Conservation (phyloP, 202 grass and related monocot genomes). For the Setaria italica region DNA sequence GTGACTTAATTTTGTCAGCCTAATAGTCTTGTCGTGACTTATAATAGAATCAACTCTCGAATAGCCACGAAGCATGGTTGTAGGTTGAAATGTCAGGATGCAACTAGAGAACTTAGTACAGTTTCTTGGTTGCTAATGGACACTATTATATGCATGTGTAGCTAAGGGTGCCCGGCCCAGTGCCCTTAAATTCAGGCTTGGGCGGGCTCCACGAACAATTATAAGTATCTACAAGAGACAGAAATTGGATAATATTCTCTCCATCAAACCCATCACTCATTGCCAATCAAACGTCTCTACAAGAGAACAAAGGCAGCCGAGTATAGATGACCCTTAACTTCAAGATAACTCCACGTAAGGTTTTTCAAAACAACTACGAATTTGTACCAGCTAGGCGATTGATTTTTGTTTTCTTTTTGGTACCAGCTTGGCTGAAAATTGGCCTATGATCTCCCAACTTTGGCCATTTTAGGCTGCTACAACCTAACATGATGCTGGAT, state of each 20-base stretch:
- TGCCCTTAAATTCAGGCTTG: slow-evolving; percentile 46
- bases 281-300: slow-evolving; percentile 33
- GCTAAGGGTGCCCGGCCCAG: not conserved
- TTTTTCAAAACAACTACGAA: slow-evolving; percentile 2
- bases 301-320: slow-evolving; percentile 32
- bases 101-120: slow-evolving; percentile 16
- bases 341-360: slow-evolving; percentile 6
- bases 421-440: not conserved
- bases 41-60: not conserved
- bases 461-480: not conserved
- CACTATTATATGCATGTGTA: not conserved
- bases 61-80: slow-evolving; percentile 3
- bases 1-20: not conserved
- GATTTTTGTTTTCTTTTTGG: too few relatives aligned
- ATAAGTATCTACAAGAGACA: slow-evolving; percentile 41
- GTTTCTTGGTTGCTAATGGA: slow-evolving; percentile 27
- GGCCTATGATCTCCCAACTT: not conserved
- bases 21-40: not conserved
- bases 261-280: not conserved
- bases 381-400: not conserved
- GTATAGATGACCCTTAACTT: slow-evolving; percentile 38
- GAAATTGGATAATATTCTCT: slow-evolving; percentile 11
- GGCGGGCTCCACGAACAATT: slow-evolving; percentile 49
- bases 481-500: slow-evolving; percentile 8
- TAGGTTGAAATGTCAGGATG: slow-evolving; percentile 40